Conservation (phyloP, 306 rosid genomes). For the Cajanus cajan region DNA sequence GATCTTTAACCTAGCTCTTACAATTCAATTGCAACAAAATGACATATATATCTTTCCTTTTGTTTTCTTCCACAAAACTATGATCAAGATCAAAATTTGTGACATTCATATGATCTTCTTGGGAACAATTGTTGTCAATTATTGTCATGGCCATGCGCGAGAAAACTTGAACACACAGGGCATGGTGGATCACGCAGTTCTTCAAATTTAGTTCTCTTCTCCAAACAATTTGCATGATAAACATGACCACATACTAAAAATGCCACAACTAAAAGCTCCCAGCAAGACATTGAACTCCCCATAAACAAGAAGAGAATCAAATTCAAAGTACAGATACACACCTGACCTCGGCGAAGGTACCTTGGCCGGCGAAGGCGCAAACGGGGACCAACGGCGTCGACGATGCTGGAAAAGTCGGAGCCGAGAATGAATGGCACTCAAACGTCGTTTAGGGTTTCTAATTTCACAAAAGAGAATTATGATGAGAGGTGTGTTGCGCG, state of each 20-base stretch:
- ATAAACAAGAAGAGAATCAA: too few relatives aligned
- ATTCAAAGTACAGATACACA: too few relatives aligned
- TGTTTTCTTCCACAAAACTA: slow-evolving; percentile 18
- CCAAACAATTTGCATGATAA: slow-evolving; percentile 89
- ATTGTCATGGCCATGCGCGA: slow-evolving; percentile 38
- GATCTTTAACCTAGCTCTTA: slow-evolving; percentile 27
- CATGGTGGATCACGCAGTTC: slow-evolving; percentile 74
- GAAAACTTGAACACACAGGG: slow-evolving; percentile 51
- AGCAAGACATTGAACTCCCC: slow-evolving; percentile 46
- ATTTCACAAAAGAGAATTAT: too few relatives aligned
- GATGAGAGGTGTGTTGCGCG: too few relatives aligned
- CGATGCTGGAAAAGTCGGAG: too few relatives aligned
- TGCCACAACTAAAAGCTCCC: slow-evolving; percentile 70
- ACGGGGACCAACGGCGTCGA: too few relatives aligned
- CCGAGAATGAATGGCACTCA: too few relatives aligned
- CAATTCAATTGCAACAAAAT: slow-evolving; percentile 16
- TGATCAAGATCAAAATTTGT: slow-evolving; percentile 22
- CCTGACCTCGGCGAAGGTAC: too few relatives aligned
- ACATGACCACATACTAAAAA: slow-evolving; percentile 85
- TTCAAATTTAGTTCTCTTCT: slow-evolving; percentile 54
- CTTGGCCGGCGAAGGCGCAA: too few relatives aligned
- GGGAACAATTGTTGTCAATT: slow-evolving; percentile 32
- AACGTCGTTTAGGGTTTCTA: too few relatives aligned
- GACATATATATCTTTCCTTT: background rate
- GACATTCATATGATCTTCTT: background rate